phyloP scores from a whole-genome alignment of 2,329 filamentous ascomycete species.

The Fusarium sp. region DNA sequence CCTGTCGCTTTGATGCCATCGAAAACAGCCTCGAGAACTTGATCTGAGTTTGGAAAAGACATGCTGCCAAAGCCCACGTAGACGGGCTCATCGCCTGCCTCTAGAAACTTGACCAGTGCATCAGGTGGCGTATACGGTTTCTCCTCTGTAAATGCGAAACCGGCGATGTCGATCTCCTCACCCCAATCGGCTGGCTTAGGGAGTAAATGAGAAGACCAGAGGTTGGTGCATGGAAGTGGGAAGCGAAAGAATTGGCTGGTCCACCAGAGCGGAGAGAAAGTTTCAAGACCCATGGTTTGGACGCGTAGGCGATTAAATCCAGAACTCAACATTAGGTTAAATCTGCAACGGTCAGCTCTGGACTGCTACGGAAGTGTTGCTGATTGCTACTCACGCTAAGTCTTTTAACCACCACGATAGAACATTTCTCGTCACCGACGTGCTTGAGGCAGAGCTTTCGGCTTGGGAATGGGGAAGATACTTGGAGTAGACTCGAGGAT shows the following conservation, averaged over 20 bases:
- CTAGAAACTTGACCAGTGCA: neutral
- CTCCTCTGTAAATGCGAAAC: neutral
- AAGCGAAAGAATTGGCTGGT: constrained; percentile 3
- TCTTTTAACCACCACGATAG: neutral
- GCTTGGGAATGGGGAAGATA: neutral
- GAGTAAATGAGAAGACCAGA: neutral
- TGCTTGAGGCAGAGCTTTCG: neutral
- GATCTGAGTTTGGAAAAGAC: too few species aligned
- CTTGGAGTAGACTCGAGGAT: neutral
- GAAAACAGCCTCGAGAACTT: too few species aligned
- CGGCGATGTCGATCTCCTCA: neutral
- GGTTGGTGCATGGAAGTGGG: neutral
- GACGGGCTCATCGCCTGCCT: neutral
- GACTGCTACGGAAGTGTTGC: neutral
- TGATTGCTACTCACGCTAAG: neutral
- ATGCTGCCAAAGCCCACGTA: neutral
- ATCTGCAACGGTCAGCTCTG: neutral
- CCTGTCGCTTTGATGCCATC: too few species aligned
- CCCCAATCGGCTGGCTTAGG: neutral
- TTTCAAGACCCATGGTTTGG: constrained; percentile 1
- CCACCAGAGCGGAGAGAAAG: constrained; percentile 4
- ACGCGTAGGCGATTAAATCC: neutral
- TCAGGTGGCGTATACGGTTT: neutral
- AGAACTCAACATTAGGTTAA: neutral
- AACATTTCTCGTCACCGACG: neutral